Conservation (phyloP, 305 asterid genomes). For the Stenogyne calaminthoides region DNA sequence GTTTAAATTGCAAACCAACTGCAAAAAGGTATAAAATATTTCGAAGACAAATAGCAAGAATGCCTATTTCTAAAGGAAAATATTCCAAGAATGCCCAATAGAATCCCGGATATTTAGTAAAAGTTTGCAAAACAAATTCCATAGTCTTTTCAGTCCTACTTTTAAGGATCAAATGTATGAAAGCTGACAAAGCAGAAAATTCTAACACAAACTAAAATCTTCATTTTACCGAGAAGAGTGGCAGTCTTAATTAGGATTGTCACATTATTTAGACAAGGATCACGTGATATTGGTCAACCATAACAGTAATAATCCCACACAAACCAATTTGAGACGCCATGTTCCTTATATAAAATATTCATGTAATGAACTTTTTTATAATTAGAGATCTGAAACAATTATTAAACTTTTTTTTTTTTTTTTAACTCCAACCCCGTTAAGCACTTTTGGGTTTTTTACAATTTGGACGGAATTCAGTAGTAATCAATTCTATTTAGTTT, state of each 20-base stretch:
- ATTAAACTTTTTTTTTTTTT: not conserved
- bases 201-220: constrained; percentile 2
- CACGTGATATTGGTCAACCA: constrained; percentile 45
- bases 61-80: too few relatives aligned
- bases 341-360: not conserved
- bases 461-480: too few relatives aligned
- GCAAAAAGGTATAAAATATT: too few relatives aligned
- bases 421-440: not conserved
- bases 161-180: constrained; percentile 22
- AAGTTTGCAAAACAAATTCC: constrained; percentile 27
- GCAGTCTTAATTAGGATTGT: not conserved
- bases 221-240: constrained; percentile 3
- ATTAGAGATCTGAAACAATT: not conserved
- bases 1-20: too few relatives aligned
- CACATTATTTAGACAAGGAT: constrained; percentile 18
- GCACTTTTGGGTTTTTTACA: not conserved
- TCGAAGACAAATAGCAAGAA: too few relatives aligned
- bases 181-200: constrained; percentile 33
- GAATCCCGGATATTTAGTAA: constrained; percentile 43
- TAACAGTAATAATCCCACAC: constrained; percentile 8
- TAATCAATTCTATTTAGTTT: too few relatives aligned
- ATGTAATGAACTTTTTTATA: not conserved
- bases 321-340: constrained; percentile 15
- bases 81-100: not conserved
- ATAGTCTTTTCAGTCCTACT: constrained; percentile 30